These are phyloP conservation scores for Boeremia exigua DNA, from an alignment of 2,329 filamentous ascomycete species.

Conservation along the genomic window DNA sequence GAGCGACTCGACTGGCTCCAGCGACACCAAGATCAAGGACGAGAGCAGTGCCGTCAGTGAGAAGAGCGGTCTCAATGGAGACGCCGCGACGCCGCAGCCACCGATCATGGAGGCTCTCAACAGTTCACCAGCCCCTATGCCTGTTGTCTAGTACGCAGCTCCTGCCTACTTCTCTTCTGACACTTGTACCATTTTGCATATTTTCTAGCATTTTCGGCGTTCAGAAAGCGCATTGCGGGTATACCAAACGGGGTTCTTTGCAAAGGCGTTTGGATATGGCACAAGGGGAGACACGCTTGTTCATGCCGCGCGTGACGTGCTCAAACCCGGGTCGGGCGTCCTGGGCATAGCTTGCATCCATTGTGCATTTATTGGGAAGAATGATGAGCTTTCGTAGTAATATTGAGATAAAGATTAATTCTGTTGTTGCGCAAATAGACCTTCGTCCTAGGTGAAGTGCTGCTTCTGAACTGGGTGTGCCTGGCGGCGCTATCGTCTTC, in stretches of 20 bases:
- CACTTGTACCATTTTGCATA: constrained; percentile 16
- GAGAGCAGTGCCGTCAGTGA: constrained; percentile 67
- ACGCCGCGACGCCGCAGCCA: constrained; percentile 52
- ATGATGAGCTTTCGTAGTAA: constrained; percentile 20
- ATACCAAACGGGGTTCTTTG: constrained; percentile 23
- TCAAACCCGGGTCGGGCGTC: constrained; percentile 4
- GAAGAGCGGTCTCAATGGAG: constrained; percentile 62
- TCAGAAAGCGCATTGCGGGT: constrained; percentile 25
- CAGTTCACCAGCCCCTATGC: constrained; percentile 59
- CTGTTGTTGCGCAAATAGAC: background rate
- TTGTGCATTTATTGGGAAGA: background rate
- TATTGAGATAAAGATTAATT: background rate
- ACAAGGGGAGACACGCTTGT: constrained; percentile 5
- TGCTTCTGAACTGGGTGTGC: background rate
- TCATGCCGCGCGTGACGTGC: constrained; percentile 14
- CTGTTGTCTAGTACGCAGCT: constrained; percentile 26
- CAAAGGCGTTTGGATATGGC: constrained; percentile 28
- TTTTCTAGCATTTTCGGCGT: constrained; percentile 35
- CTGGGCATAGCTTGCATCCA: background rate
- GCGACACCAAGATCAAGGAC: constrained; percentile 63
- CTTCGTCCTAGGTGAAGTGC: background rate
- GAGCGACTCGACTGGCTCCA: constrained; percentile 62
- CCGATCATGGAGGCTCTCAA: constrained; percentile 51
- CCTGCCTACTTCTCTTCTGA: constrained; percentile 8
- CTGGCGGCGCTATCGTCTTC: constrained; percentile 22